Evolutionary conservation across 805 yeast species (phyloP).

Genomic region (Candida maesae): DNA sequence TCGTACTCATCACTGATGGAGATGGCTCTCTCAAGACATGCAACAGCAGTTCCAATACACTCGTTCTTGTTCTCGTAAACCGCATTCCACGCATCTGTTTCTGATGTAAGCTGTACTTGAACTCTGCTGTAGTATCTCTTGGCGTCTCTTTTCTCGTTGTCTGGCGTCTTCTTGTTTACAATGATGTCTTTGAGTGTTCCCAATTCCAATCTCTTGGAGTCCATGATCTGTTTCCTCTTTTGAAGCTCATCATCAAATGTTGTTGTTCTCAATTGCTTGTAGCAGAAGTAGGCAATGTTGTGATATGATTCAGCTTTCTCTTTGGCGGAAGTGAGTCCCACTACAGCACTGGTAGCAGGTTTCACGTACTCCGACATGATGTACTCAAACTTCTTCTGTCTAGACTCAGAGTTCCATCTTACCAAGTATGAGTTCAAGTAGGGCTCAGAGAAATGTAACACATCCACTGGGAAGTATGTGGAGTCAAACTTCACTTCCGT

Average conservation of each 20-base stretch:
- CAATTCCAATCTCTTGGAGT: constrained; percentile 43
- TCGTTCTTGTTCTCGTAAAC: constrained; percentile 36
- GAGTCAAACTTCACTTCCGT: constrained; percentile 8
- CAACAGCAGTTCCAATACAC: constrained; percentile 51
- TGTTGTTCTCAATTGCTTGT: constrained; percentile 50
- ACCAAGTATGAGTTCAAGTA: constrained; percentile 42
- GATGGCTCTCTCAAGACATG: constrained; percentile 57
- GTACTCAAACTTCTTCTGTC: constrained; percentile 58
- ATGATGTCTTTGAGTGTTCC: constrained; percentile 44
- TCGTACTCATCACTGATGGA: constrained; percentile 39
- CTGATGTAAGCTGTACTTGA: constrained; percentile 45
- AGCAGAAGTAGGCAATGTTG: constrained; percentile 70
- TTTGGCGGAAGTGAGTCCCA: constrained; percentile 18
- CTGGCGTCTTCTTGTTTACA: constrained; percentile 36
- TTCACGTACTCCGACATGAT: constrained; percentile 57
- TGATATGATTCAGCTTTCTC: constrained; percentile 47
- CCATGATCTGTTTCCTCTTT: constrained; percentile 37
- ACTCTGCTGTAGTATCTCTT: constrained; percentile 48
- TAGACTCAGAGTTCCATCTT: constrained; percentile 68
- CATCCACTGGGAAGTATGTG: constrained; percentile 3
- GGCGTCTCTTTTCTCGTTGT: constrained; percentile 49
- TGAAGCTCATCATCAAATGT: constrained; percentile 41
- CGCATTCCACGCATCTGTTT: constrained; percentile 40
- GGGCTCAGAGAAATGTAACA: constrained; percentile 21
- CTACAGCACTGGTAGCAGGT: constrained; percentile 23